Conservation (phyloP, 1,139 yeast genomes). For the Scheffersomyces titani region DNA sequence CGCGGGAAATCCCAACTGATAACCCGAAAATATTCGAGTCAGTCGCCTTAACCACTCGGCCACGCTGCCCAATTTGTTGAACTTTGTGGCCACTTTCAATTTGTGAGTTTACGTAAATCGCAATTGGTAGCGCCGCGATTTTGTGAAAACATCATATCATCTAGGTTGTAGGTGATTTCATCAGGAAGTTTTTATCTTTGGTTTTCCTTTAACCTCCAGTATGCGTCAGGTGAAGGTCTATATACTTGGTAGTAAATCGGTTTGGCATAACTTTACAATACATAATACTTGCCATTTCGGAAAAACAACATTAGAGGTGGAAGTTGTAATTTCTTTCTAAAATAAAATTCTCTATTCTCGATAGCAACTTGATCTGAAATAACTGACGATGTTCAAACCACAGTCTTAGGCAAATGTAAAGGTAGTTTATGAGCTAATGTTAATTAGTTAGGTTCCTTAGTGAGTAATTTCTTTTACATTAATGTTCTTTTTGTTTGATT, state of each 20-base stretch:
- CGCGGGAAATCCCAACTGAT: conserved; percentile 79
- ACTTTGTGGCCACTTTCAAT: background rate
- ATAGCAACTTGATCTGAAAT: background rate
- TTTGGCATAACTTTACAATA: background rate
- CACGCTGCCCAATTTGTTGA: conserved; percentile 10
- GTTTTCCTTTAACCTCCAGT: background rate
- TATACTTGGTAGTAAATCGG: background rate
- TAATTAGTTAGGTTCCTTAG: no score
- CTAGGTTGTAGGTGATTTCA: background rate
- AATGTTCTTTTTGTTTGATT: no score
- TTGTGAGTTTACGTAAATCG: background rate
- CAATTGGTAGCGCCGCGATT: background rate
- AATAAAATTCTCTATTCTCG: no score
- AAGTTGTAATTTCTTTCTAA: no score
- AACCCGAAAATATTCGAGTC: conserved; percentile 16
- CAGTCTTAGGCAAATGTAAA: background rate
- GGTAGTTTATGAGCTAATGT: background rate
- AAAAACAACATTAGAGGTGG: no score
- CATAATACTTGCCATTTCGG: no score
- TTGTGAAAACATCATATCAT: no score
- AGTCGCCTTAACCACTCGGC: conserved; percentile 19
- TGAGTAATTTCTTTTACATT: no score
- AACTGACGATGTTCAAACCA: no score
- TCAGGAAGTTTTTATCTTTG: background rate
- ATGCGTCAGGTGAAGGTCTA: no score